phyloP scores from a whole-genome alignment of 805 yeast species.

The Wickerhamomyces ciferrii region DNA sequence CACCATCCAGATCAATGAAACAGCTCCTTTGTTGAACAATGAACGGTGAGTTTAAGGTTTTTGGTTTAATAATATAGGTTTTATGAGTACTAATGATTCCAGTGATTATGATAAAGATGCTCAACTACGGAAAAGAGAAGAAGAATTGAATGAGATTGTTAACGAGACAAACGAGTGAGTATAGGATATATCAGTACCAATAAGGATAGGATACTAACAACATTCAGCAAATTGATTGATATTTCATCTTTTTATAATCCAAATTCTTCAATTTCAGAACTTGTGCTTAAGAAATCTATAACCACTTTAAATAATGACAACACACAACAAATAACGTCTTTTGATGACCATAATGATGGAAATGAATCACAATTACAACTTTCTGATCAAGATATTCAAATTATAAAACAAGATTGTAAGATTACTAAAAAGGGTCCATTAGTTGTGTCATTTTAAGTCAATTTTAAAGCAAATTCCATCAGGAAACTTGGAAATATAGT shows the following conservation, averaged over 20 bases:
- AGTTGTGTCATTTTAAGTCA: constrained; percentile 12
- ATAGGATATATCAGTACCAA: neutral
- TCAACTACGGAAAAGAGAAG: constrained; percentile 30
- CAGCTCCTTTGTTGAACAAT: constrained; percentile 25
- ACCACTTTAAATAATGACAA: neutral
- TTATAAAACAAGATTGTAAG: constrained; percentile 7
- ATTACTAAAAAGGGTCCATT: constrained; percentile 16
- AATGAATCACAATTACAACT: neutral
- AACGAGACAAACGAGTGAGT: constrained; percentile 29
- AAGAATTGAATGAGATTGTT: constrained; percentile 40
- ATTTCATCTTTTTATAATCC: constrained; percentile 16
- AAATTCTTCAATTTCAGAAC: constrained; percentile 1
- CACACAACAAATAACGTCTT: neutral
- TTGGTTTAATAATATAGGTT: no score
- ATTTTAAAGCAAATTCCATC: no score
- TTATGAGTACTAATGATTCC: neutral
- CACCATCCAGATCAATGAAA: constrained; percentile 34
- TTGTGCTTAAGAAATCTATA: constrained; percentile 9
- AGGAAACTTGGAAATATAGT: no score
- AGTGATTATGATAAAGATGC: constrained; percentile 19
- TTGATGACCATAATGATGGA: neutral
- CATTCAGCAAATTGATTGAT: constrained; percentile 12
- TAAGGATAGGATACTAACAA: neutral
- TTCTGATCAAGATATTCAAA: constrained; percentile 1
- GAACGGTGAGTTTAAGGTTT: neutral